Base-by-base conservation (phyloP, 768 basidiomycete genomes). In the Lentinus brumalis region DNA sequence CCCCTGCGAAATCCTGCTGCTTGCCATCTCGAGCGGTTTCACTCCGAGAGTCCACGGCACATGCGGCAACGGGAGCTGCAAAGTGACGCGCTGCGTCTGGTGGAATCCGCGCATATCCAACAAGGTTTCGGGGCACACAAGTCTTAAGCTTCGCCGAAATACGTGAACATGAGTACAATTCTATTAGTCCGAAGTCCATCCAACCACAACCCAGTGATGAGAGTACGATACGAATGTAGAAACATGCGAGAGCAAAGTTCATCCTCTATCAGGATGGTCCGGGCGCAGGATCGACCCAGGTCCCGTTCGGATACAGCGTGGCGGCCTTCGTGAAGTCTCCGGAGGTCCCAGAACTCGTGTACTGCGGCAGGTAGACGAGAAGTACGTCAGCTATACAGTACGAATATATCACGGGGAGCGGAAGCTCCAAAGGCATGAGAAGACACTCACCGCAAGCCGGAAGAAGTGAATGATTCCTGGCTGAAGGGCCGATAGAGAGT, bases 281-380 rank as follows among this genome's bases (percentile, higher is more conserved):
- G 11, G 85, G 78, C 18, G 78, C 73, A 26, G 94, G 86, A 70
- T 92, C 81, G 45, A 85, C 79, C 91, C 91, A 94, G 15, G 91
- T 92, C 53, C 89, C 89, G 70, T 94, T 94, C 2, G 87, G 84
- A 79, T 84, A 88, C 53, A 91, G 75, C 4, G 82, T 86, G 7
- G 89, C 91, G 6, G 92, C 80, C 78, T 83, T 89, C 0, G 93
- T 92, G 67, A 89, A 95, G 73, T 94, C 92, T 15, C 91, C 92
- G 11, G 82, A 70, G 16, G 66, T 68, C 16, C 78, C 66, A 40
- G 57, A 52, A 15, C 69, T 80, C 16, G 77, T 80, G 57, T 81
- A 85, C 86, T 89, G 68, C 54, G 50, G 57, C 16, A 50, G 39
- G 46, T n/a, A 26, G 12, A 53, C 63, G 29, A 46, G 50, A 54